Base-by-base conservation (phyloP, 768 basidiomycete species). In the Agaricus subrufescens region DNA sequence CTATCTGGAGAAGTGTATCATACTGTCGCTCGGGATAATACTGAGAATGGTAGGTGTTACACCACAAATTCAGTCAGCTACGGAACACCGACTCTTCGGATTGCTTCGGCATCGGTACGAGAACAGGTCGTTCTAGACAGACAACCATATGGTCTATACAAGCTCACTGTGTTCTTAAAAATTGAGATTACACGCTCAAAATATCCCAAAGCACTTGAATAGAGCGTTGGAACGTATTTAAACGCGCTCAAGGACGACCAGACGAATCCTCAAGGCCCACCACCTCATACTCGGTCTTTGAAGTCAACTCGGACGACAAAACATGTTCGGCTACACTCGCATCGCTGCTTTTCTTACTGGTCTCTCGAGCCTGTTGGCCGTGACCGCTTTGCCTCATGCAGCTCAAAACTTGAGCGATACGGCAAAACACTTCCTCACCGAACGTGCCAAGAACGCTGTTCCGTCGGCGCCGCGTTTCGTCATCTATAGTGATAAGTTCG, bases 401-500 rank as follows among this genome's bases (percentile, higher is more conserved):
- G 45, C 53, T 14, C 40, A 45, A 15, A 54, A 52, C 37, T 50
- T 58, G n/a, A 57, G 54, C 26, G 42, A 61, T 27, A 62, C 58
- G 2, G 56, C 58, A 1, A 57, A 37, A 38, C 57, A 50, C 34
- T 57, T 62, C 40, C 45, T 56, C 43, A 48, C 55, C 9, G 45
- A 29, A 4, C 59, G 60, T 15, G 58, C 58, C 25, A 51, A 44
- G n/a, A 50, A 48, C 11, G 61, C 57, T 29, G 57, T 54, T 7
- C 64, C 67, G 12, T 66, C 65, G 8, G 65, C 73, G 3, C 76
- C 76, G 1, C 70, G 71, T 57, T 78, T 70, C 51, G 75, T 76
- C 4, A 64, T 56, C 40, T 56, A 56, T 23, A 50, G 55, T 19
- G 55, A 56, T 43, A 56, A 50, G 26, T 56, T 56, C 25, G 55